phyloP scores from a whole-genome alignment of 352 stramenopile species.

The Globisporangium mamillatum region DNA sequence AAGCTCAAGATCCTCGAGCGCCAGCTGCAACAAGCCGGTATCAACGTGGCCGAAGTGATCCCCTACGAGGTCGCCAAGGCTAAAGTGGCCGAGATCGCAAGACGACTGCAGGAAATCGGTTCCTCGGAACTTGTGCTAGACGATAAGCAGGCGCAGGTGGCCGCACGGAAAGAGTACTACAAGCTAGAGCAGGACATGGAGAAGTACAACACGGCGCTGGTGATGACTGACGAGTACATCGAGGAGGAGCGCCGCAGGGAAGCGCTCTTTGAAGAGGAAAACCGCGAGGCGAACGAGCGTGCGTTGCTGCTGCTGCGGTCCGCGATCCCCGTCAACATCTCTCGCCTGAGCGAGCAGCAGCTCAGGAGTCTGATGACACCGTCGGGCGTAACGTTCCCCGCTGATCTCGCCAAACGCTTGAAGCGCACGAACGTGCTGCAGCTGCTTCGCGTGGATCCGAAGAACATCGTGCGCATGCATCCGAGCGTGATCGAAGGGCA shows the following conservation, averaged over 20 bases:
- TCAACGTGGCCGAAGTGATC: conserved; percentile 87
- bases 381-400: conserved; percentile 57
- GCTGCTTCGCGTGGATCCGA: conserved; percentile 69
- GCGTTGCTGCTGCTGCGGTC: conserved; percentile 60
- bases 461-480: conserved; percentile 80
- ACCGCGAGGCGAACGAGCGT: conserved; percentile 44
- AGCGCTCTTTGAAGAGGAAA: conserved; percentile 67
- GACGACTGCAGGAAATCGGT: conserved; percentile 82
- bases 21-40: conserved; percentile 69
- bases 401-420: conserved; percentile 72
- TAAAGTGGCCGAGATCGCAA: conserved; percentile 77
- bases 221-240: conserved; percentile 89
- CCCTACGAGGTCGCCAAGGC: conserved; percentile 80
- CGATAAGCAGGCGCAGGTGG: conserved; percentile 40
- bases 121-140: conserved; percentile 56
- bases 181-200: conserved; percentile 90
- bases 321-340: conserved; percentile 81
- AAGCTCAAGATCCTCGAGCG: conserved; percentile 72
- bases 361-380: conserved; percentile 52
- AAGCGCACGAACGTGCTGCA: conserved; percentile 90
- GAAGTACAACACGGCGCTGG: conserved; percentile 87
- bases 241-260: conserved; percentile 70
- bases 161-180: conserved; percentile 82
- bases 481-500: conserved; percentile 69
- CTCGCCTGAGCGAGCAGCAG: conserved; percentile 73